A percentile compares a stretch with the other conserved stretches of the same genome.
Evolutionary conservation across 306 rosid genomes (phyloP).

Genomic region (Fragaria iinumae): DNA sequence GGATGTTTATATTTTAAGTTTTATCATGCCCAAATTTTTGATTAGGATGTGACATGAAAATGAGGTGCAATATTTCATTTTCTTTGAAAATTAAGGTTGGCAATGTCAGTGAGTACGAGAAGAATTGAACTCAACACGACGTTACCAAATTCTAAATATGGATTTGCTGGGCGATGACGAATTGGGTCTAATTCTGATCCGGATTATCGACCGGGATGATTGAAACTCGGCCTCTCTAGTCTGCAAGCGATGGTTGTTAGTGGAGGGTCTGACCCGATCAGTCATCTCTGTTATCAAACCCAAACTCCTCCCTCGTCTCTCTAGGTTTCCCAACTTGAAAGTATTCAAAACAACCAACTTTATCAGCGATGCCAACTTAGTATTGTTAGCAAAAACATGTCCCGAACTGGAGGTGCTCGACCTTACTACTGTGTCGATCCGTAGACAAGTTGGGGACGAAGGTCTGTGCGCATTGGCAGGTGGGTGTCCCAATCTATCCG

Average conservation of each 20-base stretch:
- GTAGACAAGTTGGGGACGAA: background rate
- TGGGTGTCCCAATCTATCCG: conserved; percentile 10
- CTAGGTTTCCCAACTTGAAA: conserved; percentile 26
- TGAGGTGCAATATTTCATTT: too few species aligned
- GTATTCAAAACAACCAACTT: background rate
- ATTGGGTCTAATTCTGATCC: background rate
- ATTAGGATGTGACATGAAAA: too few species aligned
- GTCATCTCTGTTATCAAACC: background rate
- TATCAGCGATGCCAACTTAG: conserved; percentile 10
- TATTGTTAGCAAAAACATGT: conserved; percentile 16
- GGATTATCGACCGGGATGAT: conserved; percentile 16
- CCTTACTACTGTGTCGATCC: background rate
- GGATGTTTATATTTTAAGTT: too few species aligned
- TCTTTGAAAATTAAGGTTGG: too few species aligned
- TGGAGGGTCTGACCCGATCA: conserved; percentile 24
- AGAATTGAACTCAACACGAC: too few species aligned
- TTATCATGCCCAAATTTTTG: too few species aligned
- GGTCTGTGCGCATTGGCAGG: conserved; percentile 14
- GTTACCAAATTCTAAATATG: too few species aligned
- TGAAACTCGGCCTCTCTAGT: conserved; percentile 23
- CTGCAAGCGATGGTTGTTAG: conserved; percentile 21
- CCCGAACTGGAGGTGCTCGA: conserved; percentile 19
- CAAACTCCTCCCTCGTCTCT: background rate
- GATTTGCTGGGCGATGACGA: too few species aligned
- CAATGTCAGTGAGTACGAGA: too few species aligned